Evolutionary conservation across 305 asterid species (phyloP), one percentile per base, ranked within the genome.

Genomic region (Fraxinus xanthoxyloides): DNA sequence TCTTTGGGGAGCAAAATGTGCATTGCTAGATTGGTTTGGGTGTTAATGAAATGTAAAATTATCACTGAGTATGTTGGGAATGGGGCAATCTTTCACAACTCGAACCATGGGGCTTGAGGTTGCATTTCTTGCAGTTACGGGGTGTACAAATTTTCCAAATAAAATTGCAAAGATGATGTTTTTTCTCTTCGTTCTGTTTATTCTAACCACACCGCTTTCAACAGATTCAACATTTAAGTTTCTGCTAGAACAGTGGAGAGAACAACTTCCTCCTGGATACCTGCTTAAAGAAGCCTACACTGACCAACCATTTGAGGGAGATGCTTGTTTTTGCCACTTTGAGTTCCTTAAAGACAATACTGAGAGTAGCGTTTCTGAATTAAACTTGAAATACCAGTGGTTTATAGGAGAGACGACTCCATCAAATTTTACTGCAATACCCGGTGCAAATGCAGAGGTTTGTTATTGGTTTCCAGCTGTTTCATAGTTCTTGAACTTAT

Each of bases 211-310:
- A 38, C 32, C 17, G 69, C 32, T 79, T 82, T 84, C 83, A 24
- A 81, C 98, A 97, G 99, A 94, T 86, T 97, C 99, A 77, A 94
- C 98, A 7, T 97, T 91, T 83, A 88, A 86, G 85, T 97, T 97
- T 91, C 85, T 97, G 87, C 88, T 97, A 21, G 96, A 97, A 82
- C 98, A 91, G 89, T 97, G 99, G 99, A 94, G 92, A 91, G 95
- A 90, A 79, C 91, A 91, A 78, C 92, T 97, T 85, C 99, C 98
- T 79, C 82, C 94, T 72, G 98, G 99, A 72, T 94, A 90, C 88
- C 74, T 90, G 81, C 93, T 97, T 80, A 89, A 87, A 80, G 92
- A 87, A 83, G 97, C 98, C 82, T 90, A 73, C 43, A 86, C 92
- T 8, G 97, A 93, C 86, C 90, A 83, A 81, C 98, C 99, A 77